These are phyloP conservation scores for Colletotrichum paranaense DNA, from an alignment of 2,329 filamentous ascomycete genomes.

Conservation along the genomic window DNA sequence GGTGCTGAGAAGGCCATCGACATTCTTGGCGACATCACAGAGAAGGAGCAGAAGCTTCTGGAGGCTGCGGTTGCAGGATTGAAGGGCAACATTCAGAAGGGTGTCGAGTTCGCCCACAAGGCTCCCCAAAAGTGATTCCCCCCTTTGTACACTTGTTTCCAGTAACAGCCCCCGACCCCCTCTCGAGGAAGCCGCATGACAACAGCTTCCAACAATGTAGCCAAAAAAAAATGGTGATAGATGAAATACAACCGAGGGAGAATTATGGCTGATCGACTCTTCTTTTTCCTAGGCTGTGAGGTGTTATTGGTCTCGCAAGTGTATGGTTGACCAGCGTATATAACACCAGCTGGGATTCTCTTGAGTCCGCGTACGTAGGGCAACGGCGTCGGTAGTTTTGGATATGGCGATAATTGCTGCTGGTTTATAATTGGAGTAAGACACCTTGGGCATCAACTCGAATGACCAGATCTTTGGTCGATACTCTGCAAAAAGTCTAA, in stretches of 20 bases:
- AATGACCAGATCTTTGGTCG: not conserved
- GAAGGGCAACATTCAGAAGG: conserved; percentile 94
- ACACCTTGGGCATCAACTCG: conserved; percentile 16
- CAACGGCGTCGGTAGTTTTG: conserved; percentile 19
- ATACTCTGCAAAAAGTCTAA: not conserved
- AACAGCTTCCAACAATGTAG: conserved; percentile 36
- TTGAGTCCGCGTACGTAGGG: conserved; percentile 14
- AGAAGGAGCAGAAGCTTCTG: conserved; percentile 90
- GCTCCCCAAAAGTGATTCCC: conserved; percentile 85
- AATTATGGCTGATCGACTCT: conserved; percentile 44
- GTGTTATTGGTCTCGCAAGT: conserved; percentile 21
- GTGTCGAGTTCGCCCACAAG: conserved; percentile 88
- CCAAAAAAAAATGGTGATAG: conserved; percentile 36
- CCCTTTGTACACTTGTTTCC: conserved; percentile 39
- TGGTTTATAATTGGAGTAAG: conserved; percentile 23
- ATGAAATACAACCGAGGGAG: conserved; percentile 36
- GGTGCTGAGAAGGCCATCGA: conserved; percentile 90
- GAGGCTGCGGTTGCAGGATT: conserved; percentile 80
- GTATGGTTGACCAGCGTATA: conserved; percentile 11
- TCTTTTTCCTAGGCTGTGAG: conserved; percentile 44
- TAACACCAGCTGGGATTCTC: conserved; percentile 5
- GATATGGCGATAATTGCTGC: conserved; percentile 9
- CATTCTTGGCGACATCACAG: conserved; percentile 79
- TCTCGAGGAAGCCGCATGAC: conserved; percentile 23
- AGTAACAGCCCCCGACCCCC: conserved; percentile 10